These are phyloP conservation scores for Polygonum maritimum DNA, from an alignment of 148 eudicot species.

Conservation along the genomic window DNA sequence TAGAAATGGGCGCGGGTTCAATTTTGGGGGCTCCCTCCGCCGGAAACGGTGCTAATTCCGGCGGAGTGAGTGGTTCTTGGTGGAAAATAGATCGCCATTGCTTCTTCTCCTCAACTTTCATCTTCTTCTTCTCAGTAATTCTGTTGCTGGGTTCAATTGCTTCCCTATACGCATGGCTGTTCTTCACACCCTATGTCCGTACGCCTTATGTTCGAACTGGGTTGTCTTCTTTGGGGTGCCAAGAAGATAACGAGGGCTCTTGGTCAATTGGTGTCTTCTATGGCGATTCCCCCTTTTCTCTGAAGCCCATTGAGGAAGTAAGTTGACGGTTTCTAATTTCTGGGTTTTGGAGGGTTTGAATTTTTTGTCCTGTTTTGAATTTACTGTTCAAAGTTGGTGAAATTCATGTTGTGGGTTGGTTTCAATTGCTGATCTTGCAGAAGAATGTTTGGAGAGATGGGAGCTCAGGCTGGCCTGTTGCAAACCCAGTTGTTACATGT, in stretches of 20 bases:
- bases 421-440: slow-evolving; percentile 29
- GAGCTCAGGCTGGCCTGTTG: slow-evolving; percentile 81
- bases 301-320: slow-evolving; percentile 68
- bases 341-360: neutral
- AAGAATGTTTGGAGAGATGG: slow-evolving; percentile 42
- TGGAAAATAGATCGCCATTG: slow-evolving; percentile 19
- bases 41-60: slow-evolving; percentile 5
- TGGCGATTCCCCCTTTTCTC: slow-evolving; percentile 72
- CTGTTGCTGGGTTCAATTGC: slow-evolving; percentile 47
- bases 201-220: slow-evolving; percentile 20
- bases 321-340: slow-evolving; percentile 12
- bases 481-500: slow-evolving; percentile 85
- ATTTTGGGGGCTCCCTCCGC: neutral
- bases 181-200: slow-evolving; percentile 39
- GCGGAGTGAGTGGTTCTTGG: slow-evolving; percentile 15
- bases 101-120: slow-evolving; percentile 28
- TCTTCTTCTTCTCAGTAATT: slow-evolving; percentile 36
- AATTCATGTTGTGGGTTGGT: slow-evolving; percentile 1
- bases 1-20: slow-evolving; percentile 7
- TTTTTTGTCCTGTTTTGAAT: neutral
- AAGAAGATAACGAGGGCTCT: slow-evolving; percentile 74
- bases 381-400: neutral
- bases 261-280: slow-evolving; percentile 89
- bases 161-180: slow-evolving; percentile 44
- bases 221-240: slow-evolving; percentile 36